Base-by-base conservation (phyloP, 2,329 filamentous ascomycete species). In the Ophiostoma ips region DNA sequence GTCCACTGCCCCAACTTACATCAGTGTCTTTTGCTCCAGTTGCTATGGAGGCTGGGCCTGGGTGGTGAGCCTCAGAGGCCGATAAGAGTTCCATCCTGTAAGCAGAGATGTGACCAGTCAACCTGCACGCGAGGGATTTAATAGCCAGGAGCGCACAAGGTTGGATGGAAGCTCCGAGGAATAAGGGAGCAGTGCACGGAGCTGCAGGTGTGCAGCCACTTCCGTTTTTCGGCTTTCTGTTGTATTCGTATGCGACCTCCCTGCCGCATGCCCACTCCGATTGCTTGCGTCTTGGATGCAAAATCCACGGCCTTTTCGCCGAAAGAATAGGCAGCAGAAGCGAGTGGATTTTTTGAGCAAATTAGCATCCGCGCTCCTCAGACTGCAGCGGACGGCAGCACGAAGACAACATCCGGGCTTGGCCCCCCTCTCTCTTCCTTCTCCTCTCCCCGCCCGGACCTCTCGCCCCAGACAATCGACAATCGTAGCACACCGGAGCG, bases 111-210 rank as follows among this genome's bases (percentile, higher is more conserved):
- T 47, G 45, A 47, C 45, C 15, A 28, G 34, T 47, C 45, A 47
- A 47, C 13, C 12, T 37, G 45, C 45, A 37, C 45, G 21, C 45
- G 45, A 47, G 45, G 45, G 31, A 46, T 46, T 46, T 46, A 24
- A 24, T 34, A 34, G 33, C n/a, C 33, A 18, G 35, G 31, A 15
- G 38, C 10, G 21, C 13, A 24, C 41, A 15, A 4, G 41, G 18
- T 30, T 33, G 30, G 28, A n/a, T 34, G 30, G 15, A 30, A 35
- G 33, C 33, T 13, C 18, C 43, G 44, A 13, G n/a, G 5, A 35
- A 33, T 34, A 18, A 11, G 35, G 30, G 18, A 35, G 44, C 13
- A 15, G 18, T 35, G 18, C 43, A 34, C 43, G n/a, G 43, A 34
- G 30, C n/a, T 33, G 18, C 43, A 46, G 24, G 16, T 7, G 40